A percentile compares a stretch with the other conserved stretches of the same genome.
Evolutionary conservation across 2,329 filamentous ascomycete genomes (phyloP).

Genomic region (Pseudopyrenochaeta lycopersici): DNA sequence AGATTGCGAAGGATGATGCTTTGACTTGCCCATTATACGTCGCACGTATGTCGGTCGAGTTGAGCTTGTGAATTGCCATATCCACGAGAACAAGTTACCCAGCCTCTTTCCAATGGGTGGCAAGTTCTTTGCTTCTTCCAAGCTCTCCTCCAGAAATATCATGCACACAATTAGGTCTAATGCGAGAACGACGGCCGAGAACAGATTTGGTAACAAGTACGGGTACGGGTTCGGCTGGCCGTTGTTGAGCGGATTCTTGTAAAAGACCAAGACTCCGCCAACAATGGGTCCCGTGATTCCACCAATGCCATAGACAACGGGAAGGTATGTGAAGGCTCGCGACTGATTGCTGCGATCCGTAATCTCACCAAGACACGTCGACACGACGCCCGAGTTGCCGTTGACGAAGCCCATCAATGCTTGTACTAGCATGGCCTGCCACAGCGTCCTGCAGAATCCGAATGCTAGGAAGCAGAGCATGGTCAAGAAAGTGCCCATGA

Average conservation of each 20-base stretch:
- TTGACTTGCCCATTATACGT: slow-evolving; percentile 40
- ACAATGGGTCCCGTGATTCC: slow-evolving; percentile 91
- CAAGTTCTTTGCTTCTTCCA: slow-evolving; percentile 71
- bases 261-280: slow-evolving; percentile 83
- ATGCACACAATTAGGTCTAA: slow-evolving; percentile 76
- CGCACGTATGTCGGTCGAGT: slow-evolving; percentile 68
- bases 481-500: slow-evolving; percentile 83
- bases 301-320: slow-evolving; percentile 94
- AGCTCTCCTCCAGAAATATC: slow-evolving; percentile 87
- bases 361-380: slow-evolving; percentile 91
- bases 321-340: slow-evolving; percentile 90
- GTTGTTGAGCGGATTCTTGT: slow-evolving; percentile 64
- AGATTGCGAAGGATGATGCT: slow-evolving; percentile 38
- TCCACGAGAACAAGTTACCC: slow-evolving; percentile 69
- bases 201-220: slow-evolving; percentile 84
- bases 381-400: slow-evolving; percentile 93
- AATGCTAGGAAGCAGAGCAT: slow-evolving; percentile 84
- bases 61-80: slow-evolving; percentile 74
- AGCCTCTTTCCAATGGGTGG: slow-evolving; percentile 69
- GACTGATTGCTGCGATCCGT: slow-evolving; percentile 96
- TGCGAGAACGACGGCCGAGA: slow-evolving; percentile 76
- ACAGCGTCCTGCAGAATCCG: slow-evolving; percentile 83
- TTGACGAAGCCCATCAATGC: slow-evolving; percentile 91
- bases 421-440: slow-evolving; percentile 87
- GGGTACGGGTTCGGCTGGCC: slow-evolving; percentile 71